phyloP scores from a whole-genome alignment of 2,329 filamentous ascomycete genomes.

The Fusarium phyllophilum region DNA sequence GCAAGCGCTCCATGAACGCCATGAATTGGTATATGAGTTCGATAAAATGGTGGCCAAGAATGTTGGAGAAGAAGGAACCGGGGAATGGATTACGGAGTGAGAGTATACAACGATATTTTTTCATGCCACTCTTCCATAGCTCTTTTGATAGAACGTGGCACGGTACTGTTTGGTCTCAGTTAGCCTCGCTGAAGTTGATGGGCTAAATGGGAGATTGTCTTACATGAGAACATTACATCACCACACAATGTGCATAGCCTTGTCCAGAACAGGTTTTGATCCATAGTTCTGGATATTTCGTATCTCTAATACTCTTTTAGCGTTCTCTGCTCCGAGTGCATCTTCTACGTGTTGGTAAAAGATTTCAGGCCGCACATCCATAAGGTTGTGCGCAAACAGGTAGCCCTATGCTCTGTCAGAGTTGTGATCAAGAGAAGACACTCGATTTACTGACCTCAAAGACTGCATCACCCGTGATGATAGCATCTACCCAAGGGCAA shows the following conservation, averaged over 20 bases:
- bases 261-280: not conserved
- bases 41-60: not conserved
- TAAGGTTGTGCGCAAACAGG: not conserved
- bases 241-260: not conserved
- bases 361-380: not conserved
- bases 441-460: not conserved
- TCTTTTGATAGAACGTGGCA: not conserved
- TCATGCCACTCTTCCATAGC: not conserved
- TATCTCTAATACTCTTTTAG: not conserved
- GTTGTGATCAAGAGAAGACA: not conserved
- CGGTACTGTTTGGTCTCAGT: not conserved
- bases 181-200: not conserved
- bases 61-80: not conserved
- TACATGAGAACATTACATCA: not conserved
- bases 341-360: not conserved
- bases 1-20: not conserved
- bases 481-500: not conserved
- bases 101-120: not conserved
- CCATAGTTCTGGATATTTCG: not conserved
- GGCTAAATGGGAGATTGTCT: not conserved
- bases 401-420: not conserved
- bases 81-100: not conserved
- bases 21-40: not conserved
- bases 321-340: not conserved
- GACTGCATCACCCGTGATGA: not conserved